These are phyloP conservation scores for Heliamphora pulchella DNA, from an alignment of 179 eudicot genomes.

Conservation along the genomic window DNA sequence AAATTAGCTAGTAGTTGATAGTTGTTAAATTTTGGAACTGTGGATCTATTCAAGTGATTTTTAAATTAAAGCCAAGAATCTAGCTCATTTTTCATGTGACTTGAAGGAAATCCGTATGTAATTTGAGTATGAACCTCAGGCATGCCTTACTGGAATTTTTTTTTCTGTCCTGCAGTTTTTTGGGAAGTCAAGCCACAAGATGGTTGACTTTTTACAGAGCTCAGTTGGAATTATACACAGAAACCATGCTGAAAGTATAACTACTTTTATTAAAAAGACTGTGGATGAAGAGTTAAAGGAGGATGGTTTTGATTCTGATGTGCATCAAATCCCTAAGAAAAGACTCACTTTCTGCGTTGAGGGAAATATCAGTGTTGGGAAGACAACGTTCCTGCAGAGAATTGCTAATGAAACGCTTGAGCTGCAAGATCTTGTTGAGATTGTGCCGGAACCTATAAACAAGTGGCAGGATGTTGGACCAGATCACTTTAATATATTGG, in stretches of 20 bases:
- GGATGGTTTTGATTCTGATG: constrained; percentile 32
- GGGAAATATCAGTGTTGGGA: constrained; percentile 98
- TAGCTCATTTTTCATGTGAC: background rate
- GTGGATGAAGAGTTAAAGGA: constrained; percentile 81
- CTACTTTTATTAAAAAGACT: constrained; percentile 64
- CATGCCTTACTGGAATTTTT: background rate
- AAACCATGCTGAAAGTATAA: constrained; percentile 93
- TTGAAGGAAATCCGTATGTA: background rate
- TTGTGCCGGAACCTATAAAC: constrained; percentile 90
- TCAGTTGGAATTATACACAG: constrained; percentile 88
- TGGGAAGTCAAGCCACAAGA: constrained; percentile 38
- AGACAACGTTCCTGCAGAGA: constrained; percentile 84
- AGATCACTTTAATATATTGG: constrained; percentile 81
- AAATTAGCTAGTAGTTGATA: background rate
- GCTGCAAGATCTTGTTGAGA: constrained; percentile 85
- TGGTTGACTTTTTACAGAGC: constrained; percentile 81
- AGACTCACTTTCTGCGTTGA: constrained; percentile 88
- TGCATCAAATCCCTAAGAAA: constrained; percentile 41
- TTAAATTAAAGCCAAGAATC: background rate
- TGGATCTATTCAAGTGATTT: background rate
- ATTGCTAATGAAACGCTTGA: constrained; percentile 94
- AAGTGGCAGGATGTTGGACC: constrained; percentile 96
- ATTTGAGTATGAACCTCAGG: background rate
- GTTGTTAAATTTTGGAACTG: background rate
- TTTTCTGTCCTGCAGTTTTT: background rate